These are phyloP conservation scores for Aspergillus brasiliensis DNA, from an alignment of 2,329 filamentous ascomycete genomes.

Conservation along the genomic window DNA sequence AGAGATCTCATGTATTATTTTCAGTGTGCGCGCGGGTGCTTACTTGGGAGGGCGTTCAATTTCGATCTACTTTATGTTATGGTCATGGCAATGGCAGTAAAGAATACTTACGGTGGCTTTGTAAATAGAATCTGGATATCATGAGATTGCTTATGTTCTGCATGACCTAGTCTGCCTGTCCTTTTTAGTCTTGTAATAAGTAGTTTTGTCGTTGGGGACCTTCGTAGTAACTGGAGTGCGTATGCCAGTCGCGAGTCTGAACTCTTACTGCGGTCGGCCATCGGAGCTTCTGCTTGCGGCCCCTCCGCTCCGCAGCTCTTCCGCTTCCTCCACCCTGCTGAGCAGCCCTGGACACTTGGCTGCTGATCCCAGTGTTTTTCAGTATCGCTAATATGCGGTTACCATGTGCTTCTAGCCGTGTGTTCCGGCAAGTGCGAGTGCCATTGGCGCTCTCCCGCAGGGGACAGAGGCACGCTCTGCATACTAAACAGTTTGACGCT, in stretches of 20 bases:
- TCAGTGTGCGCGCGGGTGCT: constrained; percentile 15
- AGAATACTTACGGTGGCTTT: constrained; percentile 15
- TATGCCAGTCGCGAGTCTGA: background rate
- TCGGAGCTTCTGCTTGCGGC: background rate
- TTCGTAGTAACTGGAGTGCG: background rate
- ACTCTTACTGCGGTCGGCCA: constrained; percentile 7
- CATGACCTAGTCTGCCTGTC: background rate
- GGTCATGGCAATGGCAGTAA: constrained; percentile 19
- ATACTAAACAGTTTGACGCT: constrained; percentile 46
- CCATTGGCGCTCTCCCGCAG: constrained; percentile 20
- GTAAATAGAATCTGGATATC: constrained; percentile 32
- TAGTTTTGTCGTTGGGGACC: background rate
- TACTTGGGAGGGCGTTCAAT: constrained; percentile 22
- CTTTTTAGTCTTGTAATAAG: background rate
- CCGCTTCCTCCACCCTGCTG: background rate
- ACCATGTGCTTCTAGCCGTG: constrained; percentile 25
- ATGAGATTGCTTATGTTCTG: constrained; percentile 5
- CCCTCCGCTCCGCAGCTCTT: background rate
- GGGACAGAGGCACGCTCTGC: constrained; percentile 24
- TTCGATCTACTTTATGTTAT: constrained; percentile 13
- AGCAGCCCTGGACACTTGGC: background rate
- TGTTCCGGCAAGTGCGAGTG: constrained; percentile 21
- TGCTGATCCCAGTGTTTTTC: constrained; percentile 2
- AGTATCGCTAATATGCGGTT: constrained; percentile 30
- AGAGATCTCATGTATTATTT: constrained; percentile 30